These are phyloP conservation scores for Hymenoscyphus infarciens DNA, from an alignment of 2,329 filamentous ascomycete genomes.

Conservation along the genomic window DNA sequence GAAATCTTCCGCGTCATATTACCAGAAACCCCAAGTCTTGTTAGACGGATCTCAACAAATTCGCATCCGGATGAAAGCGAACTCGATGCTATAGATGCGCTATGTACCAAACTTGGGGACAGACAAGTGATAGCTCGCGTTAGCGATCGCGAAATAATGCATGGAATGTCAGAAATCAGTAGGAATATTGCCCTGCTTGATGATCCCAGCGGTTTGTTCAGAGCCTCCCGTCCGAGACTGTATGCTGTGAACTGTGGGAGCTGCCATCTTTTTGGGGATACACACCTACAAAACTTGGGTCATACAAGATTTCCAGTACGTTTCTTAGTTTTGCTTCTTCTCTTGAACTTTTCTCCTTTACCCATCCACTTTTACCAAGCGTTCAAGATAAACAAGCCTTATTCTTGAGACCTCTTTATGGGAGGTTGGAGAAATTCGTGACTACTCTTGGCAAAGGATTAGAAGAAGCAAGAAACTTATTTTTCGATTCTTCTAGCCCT, in stretches of 20 bases:
- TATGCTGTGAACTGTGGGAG: conserved; percentile 39
- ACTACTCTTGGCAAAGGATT: neutral
- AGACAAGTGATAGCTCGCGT: conserved; percentile 39
- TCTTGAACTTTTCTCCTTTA: neutral
- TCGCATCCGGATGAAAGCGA: conserved; percentile 35
- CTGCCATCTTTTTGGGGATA: conserved; percentile 38
- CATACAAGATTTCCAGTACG: conserved; percentile 33
- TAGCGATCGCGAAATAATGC: conserved; percentile 40
- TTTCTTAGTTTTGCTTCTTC: conserved; percentile 6
- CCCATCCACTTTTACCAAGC: neutral
- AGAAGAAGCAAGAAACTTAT: neutral
- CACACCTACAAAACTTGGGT: conserved; percentile 34
- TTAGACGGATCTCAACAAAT: conserved; percentile 27
- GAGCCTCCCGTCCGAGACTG: conserved; percentile 33
- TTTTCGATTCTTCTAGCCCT: neutral
- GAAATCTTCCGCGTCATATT: conserved; percentile 38
- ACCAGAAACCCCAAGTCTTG: conserved; percentile 38
- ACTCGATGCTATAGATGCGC: conserved; percentile 38
- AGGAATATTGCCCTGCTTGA: conserved; percentile 37
- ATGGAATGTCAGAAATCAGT: conserved; percentile 37
- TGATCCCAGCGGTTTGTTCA: conserved; percentile 36
- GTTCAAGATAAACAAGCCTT: neutral
- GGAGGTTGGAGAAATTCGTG: neutral
- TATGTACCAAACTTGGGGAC: conserved; percentile 36
- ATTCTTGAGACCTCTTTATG: neutral